These are phyloP conservation scores for Camelina neglecta DNA, from an alignment of 345 rosid species.

Conservation along the genomic window DNA sequence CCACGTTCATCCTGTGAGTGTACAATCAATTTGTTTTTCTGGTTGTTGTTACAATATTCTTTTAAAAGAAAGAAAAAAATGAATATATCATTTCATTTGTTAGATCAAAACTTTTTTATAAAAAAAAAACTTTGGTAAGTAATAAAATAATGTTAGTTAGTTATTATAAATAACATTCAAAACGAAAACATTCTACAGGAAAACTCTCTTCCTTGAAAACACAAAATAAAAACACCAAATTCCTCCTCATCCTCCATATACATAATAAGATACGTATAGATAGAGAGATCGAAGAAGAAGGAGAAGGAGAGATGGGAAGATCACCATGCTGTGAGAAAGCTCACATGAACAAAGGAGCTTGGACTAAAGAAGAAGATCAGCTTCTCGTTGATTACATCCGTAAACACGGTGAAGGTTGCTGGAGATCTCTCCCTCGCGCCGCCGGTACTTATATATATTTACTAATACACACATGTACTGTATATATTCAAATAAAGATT, in stretches of 20 bases:
- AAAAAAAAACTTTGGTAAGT: background rate
- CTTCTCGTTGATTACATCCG: conserved; percentile 82
- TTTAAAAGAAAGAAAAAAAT: background rate
- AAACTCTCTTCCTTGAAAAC: conserved; percentile 29
- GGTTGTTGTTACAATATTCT: conserved; percentile 27
- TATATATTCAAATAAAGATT: too few species aligned
- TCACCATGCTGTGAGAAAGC: conserved; percentile 90
- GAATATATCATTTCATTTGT: conserved; percentile 17
- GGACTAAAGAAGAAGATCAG: conserved; percentile 92
- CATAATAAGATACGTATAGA: background rate
- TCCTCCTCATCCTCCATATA: background rate
- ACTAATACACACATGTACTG: too few species aligned
- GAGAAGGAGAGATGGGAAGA: conserved; percentile 63
- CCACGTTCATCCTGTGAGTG: conserved; percentile 44
- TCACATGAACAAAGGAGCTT: conserved; percentile 95
- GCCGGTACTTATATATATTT: conserved; percentile 53
- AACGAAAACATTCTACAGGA: conserved; percentile 38
- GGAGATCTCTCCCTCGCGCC: conserved; percentile 91
- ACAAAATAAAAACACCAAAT: background rate
- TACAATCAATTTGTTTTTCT: conserved; percentile 22
- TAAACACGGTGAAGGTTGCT: conserved; percentile 86
- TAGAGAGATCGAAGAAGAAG: conserved; percentile 14
- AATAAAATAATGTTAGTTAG: conserved; percentile 26
- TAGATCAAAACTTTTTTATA: background rate
- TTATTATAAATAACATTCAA: conserved; percentile 44